Base-by-base conservation (phyloP, 2,329 filamentous ascomycete genomes). In the Lecanicillium sp. region DNA sequence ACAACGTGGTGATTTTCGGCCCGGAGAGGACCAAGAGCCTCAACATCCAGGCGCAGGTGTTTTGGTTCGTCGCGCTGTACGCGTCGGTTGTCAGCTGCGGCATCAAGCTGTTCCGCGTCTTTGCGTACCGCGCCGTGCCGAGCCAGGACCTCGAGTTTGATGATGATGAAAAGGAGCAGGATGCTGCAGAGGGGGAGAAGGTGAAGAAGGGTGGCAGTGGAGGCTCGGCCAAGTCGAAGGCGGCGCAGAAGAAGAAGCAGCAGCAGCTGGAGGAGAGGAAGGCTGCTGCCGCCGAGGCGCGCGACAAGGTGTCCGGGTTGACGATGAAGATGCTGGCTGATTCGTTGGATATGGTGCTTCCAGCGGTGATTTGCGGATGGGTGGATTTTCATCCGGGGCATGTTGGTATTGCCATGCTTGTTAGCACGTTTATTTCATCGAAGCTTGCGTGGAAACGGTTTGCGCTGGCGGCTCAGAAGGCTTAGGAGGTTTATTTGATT, bases 61-160 rank as follows among this genome's bases (percentile, higher is more conserved):
- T 83, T 57, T 88, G 84, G 84, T 73, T 86, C 46, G 74, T 79
- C 29, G 71, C 72, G 0, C 61, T 87, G 17, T 60, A 60, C 10
- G 70, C 72, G 42, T 74, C 71, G 1, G 59, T 75, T 0, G 30
- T 71, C 3, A 50, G 64, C 17, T 60, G 64, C 2, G 20, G 66
- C 22, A 46, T 74, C 43, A 58, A 64, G 44, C 52, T 75, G 29
- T 41, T 60, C n/a, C 56, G 54, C 32, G 44, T 65, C 11, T 43
- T 61, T 20, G 57, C 58, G 5, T 54, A 57, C 17, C 54, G 56
- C 14, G 58, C 64, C 3, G 58, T 62, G 8, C 57, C 64, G 7
- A 46, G 48, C 39, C 39, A 50, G 1, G 55, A 54, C 1, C 52
- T 50, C 19, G 58, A 48, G 19, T 54, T 56, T 22, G 52, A 48